Evolutionary conservation across 768 basidiomycete genomes (phyloP).

Genomic region (Thelephora aurantiotincta): DNA sequence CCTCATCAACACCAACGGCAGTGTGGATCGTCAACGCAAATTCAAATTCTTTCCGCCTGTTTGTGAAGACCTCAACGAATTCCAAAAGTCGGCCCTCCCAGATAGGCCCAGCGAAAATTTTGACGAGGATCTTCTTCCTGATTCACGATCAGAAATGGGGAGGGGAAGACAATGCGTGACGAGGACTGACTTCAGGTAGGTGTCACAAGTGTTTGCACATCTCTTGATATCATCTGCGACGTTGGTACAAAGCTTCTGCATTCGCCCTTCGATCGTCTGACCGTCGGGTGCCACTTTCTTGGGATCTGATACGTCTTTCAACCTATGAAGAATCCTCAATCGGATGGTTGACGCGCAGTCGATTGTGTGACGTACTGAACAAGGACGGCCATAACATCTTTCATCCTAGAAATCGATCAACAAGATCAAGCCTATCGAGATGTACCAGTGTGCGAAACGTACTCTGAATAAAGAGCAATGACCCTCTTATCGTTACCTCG

Average conservation of each 20-base stretch:
- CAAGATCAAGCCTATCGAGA: no score
- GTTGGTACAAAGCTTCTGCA: constrained; percentile 17
- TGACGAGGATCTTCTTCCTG: constrained; percentile 15
- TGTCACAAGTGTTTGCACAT: constrained; percentile 20
- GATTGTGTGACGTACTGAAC: constrained; percentile 22
- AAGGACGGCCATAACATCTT: constrained; percentile 32
- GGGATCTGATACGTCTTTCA: constrained; percentile 18
- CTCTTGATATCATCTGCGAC: constrained; percentile 18
- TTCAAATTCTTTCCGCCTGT: constrained; percentile 14
- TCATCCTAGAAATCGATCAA: constrained; percentile 22
- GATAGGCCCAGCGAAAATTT: constrained; percentile 13
- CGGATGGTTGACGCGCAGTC: not conserved
- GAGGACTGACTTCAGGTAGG: constrained; percentile 10
- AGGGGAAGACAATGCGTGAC: no score
- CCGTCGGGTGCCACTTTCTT: constrained; percentile 18
- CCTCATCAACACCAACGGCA: constrained; percentile 11
- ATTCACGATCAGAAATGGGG: no score
- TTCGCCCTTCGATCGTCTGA: constrained; percentile 18
- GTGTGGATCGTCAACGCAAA: constrained; percentile 17
- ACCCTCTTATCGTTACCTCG: constrained; percentile 39
- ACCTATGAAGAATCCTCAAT: constrained; percentile 13
- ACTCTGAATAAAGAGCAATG: constrained; percentile 26
- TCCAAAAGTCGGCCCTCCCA: constrained; percentile 16
- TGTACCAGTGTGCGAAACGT: no score
- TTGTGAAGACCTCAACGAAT: constrained; percentile 13